These are phyloP conservation scores for Talaromyces rugulosus DNA, from an alignment of 2,329 filamentous ascomycete genomes.

Conservation along the genomic window DNA sequence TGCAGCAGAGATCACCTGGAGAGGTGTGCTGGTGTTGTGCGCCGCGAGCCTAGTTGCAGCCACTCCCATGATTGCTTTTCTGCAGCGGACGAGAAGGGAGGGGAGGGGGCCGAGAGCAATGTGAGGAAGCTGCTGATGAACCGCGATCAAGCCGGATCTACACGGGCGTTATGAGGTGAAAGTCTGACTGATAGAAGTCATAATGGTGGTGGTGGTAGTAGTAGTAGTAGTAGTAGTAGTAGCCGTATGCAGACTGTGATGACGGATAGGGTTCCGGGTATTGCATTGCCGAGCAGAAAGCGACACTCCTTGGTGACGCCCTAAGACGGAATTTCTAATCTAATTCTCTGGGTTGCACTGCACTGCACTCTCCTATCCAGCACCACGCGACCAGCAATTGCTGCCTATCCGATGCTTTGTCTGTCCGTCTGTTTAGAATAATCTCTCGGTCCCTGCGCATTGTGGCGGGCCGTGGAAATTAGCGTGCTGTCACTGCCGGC, in stretches of 20 bases:
- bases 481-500: neutral
- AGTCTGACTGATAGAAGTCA: neutral
- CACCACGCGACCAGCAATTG: neutral
- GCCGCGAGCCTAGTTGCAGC: neutral
- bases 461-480: neutral
- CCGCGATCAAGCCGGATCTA: neutral
- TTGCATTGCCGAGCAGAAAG: neutral
- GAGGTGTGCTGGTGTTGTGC: neutral
- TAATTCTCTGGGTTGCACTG: neutral
- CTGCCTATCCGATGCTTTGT: neutral
- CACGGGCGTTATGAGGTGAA: neutral
- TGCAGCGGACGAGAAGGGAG: neutral
- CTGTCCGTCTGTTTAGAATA: neutral
- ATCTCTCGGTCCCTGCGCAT: neutral
- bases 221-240: neutral
- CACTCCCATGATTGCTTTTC: neutral
- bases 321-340: neutral
- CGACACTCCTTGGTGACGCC: neutral
- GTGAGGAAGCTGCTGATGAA: neutral
- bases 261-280: neutral
- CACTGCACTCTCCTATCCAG: neutral
- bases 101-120: neutral
- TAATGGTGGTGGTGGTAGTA: neutral
- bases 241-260: neutral
- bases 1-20: neutral